Conservation (phyloP, 2,329 filamentous ascomycete genomes). For the Colletotrichum paranaense region DNA sequence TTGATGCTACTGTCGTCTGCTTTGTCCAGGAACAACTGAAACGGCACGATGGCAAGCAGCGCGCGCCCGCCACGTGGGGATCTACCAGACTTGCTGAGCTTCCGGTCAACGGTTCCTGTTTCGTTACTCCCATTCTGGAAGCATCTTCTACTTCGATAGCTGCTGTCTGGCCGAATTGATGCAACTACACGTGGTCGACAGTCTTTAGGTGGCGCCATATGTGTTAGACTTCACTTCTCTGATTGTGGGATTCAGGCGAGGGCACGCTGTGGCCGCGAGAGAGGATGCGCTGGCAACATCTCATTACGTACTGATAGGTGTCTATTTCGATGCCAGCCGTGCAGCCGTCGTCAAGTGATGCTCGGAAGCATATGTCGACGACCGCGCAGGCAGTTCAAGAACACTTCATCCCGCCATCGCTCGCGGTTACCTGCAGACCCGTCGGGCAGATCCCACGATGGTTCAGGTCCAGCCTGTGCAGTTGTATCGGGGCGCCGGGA, state of each 20-base stretch:
- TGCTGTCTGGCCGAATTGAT: not conserved
- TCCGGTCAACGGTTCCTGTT: conserved; percentile 4
- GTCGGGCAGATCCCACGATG: conserved; percentile 16
- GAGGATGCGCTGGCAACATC: not conserved
- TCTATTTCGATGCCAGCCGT: conserved; percentile 20
- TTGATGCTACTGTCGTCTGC: not conserved
- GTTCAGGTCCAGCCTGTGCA: conserved; percentile 7
- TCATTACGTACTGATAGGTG: not conserved
- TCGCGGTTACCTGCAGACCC: conserved; percentile 20
- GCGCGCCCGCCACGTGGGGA: conserved; percentile 2
- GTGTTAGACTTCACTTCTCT: not conserved
- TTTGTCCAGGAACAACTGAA: conserved; percentile 16
- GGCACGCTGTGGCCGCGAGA: too few species aligned
- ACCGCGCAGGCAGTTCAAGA: not conserved
- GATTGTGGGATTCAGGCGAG: too few species aligned
- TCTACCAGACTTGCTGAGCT: not conserved
- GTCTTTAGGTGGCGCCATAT: conserved; percentile 6
- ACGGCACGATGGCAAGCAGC: conserved; percentile 21
- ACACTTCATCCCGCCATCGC: conserved; percentile 18
- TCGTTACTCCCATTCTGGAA: not conserved
- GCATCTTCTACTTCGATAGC: not conserved
- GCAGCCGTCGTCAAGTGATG: conserved; percentile 15
- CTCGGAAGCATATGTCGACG: not conserved
- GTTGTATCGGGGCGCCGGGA: conserved; percentile 3
- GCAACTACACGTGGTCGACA: not conserved